Base-by-base conservation (phyloP, 495 filamentous ascomycete genomes). In the Thermochaetoides thermophila region DNA sequence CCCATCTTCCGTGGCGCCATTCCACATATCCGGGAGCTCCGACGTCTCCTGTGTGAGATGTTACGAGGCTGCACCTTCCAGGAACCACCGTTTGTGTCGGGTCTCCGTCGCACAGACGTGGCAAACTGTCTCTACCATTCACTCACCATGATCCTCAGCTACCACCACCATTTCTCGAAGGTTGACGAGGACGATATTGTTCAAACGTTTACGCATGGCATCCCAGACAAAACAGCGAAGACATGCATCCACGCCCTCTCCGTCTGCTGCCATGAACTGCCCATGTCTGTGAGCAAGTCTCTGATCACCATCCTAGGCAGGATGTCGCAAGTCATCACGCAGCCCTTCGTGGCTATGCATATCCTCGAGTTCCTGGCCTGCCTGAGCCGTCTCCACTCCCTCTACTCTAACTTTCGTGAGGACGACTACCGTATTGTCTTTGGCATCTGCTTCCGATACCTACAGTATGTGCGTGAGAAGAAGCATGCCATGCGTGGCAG, bases 321-420 rank as follows among this genome's bases (percentile, higher is more conserved):
- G 48, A 91, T 96, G 78, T 76, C 86, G 5, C 84, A 87, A 46
- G 83, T 94, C 39, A 92, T 96, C 46, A 95, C 87, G 8, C 83
- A 94, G 46, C 76, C 81, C 2, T 70, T 84, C 29, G 76, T 94
- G 33, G 83, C 86, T 11, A 77, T 95, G 31, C 87, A 96, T 48
- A 89, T 96, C 29, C 63, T 99, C 31, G 91, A 96, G 44, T 96
- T 96, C 46, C 57, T 96, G 20, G 76, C 80, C 7, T 76, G 83
- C 27, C 69, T 99, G 16, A 84, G 87, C 17, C 76, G 89, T 14
- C 52, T 94, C 26, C 83, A 82, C 7, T 73, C 81, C 32, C 66
- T 96, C 3, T 93, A 84, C 52, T 69, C 74, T 45, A 93, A 91
- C 47, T 79, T 95, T 41, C 66, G 77, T 12, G 79, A 86, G 39